These are phyloP conservation scores for Hippophae tibetana DNA, from an alignment of 306 rosid genomes.

Conservation along the genomic window DNA sequence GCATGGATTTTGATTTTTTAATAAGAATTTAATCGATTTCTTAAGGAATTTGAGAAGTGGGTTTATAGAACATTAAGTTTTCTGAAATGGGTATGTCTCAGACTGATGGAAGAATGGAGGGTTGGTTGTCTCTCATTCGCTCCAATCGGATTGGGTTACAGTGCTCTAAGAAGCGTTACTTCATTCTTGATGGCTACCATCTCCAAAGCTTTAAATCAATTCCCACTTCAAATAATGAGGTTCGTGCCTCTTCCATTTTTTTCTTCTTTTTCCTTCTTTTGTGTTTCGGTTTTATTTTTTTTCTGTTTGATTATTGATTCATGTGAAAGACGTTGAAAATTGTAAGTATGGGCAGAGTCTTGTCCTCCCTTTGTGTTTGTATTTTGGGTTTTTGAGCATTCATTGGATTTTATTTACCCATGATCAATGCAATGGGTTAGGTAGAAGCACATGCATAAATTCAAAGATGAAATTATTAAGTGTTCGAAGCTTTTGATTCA, in stretches of 20 bases:
- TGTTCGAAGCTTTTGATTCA: not conserved
- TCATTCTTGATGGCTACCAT: slow-evolving; percentile 48
- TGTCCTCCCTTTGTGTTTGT: not conserved
- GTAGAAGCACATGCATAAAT: not conserved
- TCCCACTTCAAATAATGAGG: slow-evolving; percentile 52
- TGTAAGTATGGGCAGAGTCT: not conserved
- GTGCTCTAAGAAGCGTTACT: slow-evolving; percentile 69
- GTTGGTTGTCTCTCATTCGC: slow-evolving; percentile 67
- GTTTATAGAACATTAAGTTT: slow-evolving; percentile 2
- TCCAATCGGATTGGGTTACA: slow-evolving; percentile 64
- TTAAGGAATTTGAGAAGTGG: slow-evolving; percentile 1
- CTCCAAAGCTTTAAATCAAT: slow-evolving; percentile 66
- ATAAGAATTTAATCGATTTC: not conserved
- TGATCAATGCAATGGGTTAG: not conserved
- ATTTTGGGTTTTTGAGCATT: not conserved
- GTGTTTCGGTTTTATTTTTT: not conserved
- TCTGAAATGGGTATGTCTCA: slow-evolving; percentile 25
- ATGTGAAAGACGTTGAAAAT: not conserved
- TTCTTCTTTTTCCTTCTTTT: not conserved
- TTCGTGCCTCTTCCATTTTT: slow-evolving; percentile 5
- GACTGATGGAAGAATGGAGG: slow-evolving; percentile 49
- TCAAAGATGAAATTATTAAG: not conserved
- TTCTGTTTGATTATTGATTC: slow-evolving; percentile 5
- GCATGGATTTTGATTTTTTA: slow-evolving; percentile 17
- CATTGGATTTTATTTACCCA: not conserved